phyloP scores from a whole-genome alignment of 225 moss, liverwort and hornwort genomes.

The Asterella californica region DNA sequence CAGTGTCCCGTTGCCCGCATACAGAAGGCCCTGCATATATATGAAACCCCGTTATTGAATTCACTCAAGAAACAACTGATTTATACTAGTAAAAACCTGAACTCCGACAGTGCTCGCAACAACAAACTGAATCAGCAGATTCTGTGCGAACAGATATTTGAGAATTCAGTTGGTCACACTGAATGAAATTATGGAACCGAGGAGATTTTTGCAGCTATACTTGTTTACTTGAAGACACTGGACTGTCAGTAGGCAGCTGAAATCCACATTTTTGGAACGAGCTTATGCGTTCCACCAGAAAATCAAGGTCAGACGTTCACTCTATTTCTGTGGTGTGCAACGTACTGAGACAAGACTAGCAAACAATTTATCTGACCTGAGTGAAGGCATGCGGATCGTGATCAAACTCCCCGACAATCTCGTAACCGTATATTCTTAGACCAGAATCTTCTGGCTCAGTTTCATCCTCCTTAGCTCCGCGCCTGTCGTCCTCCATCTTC shows the following conservation, averaged over 20 bases:
- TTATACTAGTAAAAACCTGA: neutral
- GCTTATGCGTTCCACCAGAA: neutral
- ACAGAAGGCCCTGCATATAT: conserved; percentile 65
- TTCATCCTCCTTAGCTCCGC: neutral
- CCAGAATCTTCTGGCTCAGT: neutral
- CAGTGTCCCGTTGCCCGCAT: conserved; percentile 80
- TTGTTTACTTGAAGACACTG: neutral
- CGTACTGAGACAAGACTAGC: neutral
- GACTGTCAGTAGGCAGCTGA: neutral
- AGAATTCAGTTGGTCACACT: neutral
- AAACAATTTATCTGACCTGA: conserved; percentile 47
- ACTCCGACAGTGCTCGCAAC: neutral
- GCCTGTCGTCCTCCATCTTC: conserved; percentile 5
- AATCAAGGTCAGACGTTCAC: neutral
- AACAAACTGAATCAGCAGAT: neutral
- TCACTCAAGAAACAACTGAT: neutral
- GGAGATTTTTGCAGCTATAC: neutral
- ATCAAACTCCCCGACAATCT: conserved; percentile 62
- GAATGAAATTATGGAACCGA: neutral
- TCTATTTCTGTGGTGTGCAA: neutral
- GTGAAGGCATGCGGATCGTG: conserved; percentile 88
- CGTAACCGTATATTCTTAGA: conserved; percentile 64
- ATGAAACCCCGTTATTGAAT: neutral
- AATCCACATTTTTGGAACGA: neutral
- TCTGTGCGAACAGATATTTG: neutral